These are phyloP conservation scores for Hemileia vastatrix DNA, from an alignment of 1,284 basidiomycete genomes.

Conservation along the genomic window DNA sequence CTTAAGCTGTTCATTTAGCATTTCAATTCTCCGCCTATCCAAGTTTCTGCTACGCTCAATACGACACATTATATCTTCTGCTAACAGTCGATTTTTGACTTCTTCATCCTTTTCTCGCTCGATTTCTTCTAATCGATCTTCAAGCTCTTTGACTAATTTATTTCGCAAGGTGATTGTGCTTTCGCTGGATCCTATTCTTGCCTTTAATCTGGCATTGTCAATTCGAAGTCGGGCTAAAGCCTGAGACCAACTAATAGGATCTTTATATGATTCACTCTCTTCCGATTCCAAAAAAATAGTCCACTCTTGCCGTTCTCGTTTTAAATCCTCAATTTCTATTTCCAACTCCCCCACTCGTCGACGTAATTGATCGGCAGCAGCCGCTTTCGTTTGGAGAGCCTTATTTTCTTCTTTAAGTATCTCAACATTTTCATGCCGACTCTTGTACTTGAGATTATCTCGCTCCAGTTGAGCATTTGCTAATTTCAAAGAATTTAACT, in stretches of 20 bases:
- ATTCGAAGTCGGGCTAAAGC: conserved; percentile 5
- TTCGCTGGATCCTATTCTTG: conserved; percentile 12
- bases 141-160: conserved; percentile 15
- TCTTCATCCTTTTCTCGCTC: conserved; percentile 11
- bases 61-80: conserved; percentile 5
- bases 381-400: conserved; percentile 1
- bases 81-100: conserved; percentile 6
- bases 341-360: conserved; percentile 11
- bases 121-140: conserved; percentile 13
- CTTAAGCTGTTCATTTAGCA: conserved; percentile 23
- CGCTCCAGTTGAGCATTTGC: conserved; percentile 7
- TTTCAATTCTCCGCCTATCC: conserved; percentile 13
- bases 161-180: conserved; percentile 17
- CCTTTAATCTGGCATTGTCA: conserved; percentile 17
- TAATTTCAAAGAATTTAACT: conserved; percentile 14
- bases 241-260: conserved; percentile 12
- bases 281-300: conserved; percentile 15
- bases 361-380: conserved; percentile 4
- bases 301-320: conserved; percentile 15
- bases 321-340: conserved; percentile 11
- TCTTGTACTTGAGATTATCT: not conserved
- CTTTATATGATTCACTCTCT: not conserved
- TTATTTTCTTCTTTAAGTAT: conserved; percentile 22
- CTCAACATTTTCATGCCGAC: conserved; percentile 10
- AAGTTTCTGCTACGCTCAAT: conserved; percentile 12